Conservation (phyloP, 805 yeast species). For the Metschnikowia bowlesiae region DNA sequence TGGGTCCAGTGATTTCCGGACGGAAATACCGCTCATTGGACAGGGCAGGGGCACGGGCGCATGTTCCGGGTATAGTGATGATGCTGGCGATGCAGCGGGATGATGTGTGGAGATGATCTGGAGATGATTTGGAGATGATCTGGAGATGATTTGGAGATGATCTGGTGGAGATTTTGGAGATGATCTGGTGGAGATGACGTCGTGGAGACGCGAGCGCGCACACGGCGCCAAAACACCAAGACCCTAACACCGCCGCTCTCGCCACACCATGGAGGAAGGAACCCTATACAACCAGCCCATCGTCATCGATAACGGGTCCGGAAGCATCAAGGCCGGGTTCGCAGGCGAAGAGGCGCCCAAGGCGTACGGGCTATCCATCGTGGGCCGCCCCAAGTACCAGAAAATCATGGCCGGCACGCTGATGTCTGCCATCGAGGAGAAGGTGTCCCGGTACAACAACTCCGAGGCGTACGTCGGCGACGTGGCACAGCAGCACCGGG, state of each 20-base stretch:
- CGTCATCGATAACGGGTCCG: constrained; percentile 64
- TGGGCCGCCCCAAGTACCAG: constrained; percentile 82
- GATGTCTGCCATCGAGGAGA: constrained; percentile 16
- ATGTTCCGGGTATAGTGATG: too few species aligned
- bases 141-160: background rate
- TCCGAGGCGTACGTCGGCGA: constrained; percentile 68
- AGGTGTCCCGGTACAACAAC: constrained; percentile 15
- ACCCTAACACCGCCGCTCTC: background rate
- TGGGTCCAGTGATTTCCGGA: too few species aligned
- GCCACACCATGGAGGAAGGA: constrained; percentile 16
- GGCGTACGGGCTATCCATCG: constrained; percentile 54
- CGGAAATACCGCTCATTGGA: too few species aligned
- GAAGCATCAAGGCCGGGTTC: constrained; percentile 80
- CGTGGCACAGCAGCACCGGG: constrained; percentile 70
- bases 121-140: too few species aligned
- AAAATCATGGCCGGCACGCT: constrained; percentile 65
- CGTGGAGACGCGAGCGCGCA: background rate
- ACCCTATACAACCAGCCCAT: constrained; percentile 42
- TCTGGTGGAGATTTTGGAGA: background rate
- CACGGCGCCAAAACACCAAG: background rate
- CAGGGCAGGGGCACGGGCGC: too few species aligned
- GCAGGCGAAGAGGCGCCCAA: constrained; percentile 88
- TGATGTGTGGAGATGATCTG: background rate
- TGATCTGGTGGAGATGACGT: too few species aligned
- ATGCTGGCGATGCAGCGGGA: background rate